Conservation (phyloP, 306 rosid genomes). For the Prunus fruticosa region DNA sequence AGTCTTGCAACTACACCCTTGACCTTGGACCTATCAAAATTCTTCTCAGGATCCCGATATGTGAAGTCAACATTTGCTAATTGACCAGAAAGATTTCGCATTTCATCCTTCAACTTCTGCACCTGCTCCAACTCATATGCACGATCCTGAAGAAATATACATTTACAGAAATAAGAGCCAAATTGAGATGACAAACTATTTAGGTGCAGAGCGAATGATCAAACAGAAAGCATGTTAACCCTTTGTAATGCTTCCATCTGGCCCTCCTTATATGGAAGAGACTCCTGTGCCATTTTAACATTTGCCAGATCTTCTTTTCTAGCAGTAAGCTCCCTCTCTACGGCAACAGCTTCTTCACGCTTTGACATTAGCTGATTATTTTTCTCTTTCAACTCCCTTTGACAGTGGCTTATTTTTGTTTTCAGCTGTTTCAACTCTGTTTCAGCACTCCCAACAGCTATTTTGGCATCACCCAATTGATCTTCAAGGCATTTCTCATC, state of each 20-base stretch:
- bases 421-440: constrained; percentile 81
- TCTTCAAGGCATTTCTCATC: constrained; percentile 95
- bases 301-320: constrained; percentile 62
- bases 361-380: constrained; percentile 63
- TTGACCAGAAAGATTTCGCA: constrained; percentile 73
- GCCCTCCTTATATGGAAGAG: constrained; percentile 75
- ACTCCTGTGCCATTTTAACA: constrained; percentile 54
- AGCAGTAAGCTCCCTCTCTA: constrained; percentile 64
- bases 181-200: constrained; percentile 8
- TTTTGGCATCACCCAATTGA: constrained; percentile 86
- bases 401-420: constrained; percentile 79
- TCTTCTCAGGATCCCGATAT: constrained; percentile 74
- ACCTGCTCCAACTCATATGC: constrained; percentile 60
- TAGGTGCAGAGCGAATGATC: constrained; percentile 20
- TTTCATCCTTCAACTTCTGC: constrained; percentile 84
- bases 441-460: constrained; percentile 87
- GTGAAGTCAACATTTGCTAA: constrained; percentile 68
- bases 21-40: constrained; percentile 90
- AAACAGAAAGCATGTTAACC: constrained; percentile 42
- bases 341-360: constrained; percentile 80
- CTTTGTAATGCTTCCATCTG: constrained; percentile 85
- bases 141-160: constrained; percentile 56
- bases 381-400: constrained; percentile 81
- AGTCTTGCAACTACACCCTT: constrained; percentile 96
- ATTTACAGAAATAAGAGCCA: constrained; percentile 17